Percentiles rank a stretch among this genome's conserved stretches.
Conservation (phyloP, 306 rosid species). For the Pyrus pyrifolia region DNA sequence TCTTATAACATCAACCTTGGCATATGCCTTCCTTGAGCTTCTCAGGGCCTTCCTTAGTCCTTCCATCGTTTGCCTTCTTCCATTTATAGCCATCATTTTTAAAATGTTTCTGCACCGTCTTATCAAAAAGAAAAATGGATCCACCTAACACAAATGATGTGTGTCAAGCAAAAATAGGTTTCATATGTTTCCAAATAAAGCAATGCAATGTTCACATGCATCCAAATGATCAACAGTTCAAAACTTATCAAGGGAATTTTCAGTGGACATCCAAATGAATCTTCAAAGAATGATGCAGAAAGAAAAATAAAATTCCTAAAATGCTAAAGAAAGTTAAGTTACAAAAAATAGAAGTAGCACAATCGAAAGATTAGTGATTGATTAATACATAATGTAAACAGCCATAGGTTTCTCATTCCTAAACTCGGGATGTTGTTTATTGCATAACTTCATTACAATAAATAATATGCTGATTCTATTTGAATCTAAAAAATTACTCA, state of each 20-base stretch:
- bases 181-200: not conserved
- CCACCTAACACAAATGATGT: conserved; percentile 51
- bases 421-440: too few species aligned
- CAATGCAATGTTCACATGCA: not conserved
- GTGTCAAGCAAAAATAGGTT: conserved; percentile 20
- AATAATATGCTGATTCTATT: too few species aligned
- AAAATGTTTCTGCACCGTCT: conserved; percentile 74
- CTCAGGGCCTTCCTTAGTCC: conserved; percentile 88
- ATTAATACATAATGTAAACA: too few species aligned
- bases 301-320: too few species aligned
- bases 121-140: conserved; percentile 80
- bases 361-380: too few species aligned
- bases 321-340: too few species aligned
- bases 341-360: too few species aligned
- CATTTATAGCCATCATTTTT: conserved; percentile 89
- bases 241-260: too few species aligned
- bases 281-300: not conserved
- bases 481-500: too few species aligned
- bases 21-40: conserved; percentile 59
- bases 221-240: too few species aligned
- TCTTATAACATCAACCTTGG: not conserved
- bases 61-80: conserved; percentile 94
- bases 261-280: not conserved
- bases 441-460: too few species aligned
- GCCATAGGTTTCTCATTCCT: too few species aligned